These are phyloP conservation scores for Secale cereale DNA, from an alignment of 176 grass and related monocot genomes.

Conservation along the genomic window DNA sequence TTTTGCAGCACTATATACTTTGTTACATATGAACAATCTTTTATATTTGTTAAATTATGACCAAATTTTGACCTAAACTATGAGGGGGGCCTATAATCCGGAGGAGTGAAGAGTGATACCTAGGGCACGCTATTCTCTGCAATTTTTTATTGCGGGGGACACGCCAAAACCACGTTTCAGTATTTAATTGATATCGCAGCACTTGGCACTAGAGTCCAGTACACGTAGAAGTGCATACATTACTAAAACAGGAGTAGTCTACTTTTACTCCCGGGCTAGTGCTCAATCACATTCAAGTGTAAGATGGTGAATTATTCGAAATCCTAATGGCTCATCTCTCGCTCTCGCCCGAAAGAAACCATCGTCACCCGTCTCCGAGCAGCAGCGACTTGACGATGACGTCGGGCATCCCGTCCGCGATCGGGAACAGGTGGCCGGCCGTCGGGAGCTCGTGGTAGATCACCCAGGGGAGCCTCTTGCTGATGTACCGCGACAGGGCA, in stretches of 20 bases:
- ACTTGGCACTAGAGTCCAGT: too few relatives aligned
- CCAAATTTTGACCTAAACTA: too few relatives aligned
- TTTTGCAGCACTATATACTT: too few relatives aligned
- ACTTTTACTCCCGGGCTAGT: not conserved
- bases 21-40: too few relatives aligned
- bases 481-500: constrained; percentile 48
- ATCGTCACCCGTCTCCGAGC: not conserved
- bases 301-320: not conserved
- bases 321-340: not conserved
- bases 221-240: not conserved
- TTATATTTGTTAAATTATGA: too few relatives aligned
- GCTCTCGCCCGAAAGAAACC: not conserved
- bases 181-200: too few relatives aligned
- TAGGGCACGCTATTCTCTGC: too few relatives aligned
- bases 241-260: not conserved
- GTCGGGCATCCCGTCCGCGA: constrained; percentile 11
- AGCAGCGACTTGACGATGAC: not conserved
- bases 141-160: too few relatives aligned
- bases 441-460: not conserved
- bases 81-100: too few relatives aligned
- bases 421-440: constrained; percentile 24
- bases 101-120: too few relatives aligned
- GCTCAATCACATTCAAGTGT: not conserved
- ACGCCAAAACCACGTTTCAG: too few relatives aligned
- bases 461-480: constrained; percentile 28